These are phyloP conservation scores for Rhodamnia rubescens DNA, from an alignment of 345 rosid species.

Conservation along the genomic window DNA sequence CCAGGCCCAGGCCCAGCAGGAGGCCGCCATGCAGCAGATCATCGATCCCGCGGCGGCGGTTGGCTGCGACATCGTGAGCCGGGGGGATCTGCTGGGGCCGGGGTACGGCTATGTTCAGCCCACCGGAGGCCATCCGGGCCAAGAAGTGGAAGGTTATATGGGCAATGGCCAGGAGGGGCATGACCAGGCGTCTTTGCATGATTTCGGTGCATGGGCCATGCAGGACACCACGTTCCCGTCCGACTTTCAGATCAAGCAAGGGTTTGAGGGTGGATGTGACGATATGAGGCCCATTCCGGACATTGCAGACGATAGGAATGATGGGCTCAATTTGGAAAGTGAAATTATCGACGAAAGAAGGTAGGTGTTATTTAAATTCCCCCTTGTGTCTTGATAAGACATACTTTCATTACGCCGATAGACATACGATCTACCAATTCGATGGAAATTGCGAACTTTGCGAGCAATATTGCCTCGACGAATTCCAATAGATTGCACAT, in stretches of 20 bases:
- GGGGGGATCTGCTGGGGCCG: neutral
- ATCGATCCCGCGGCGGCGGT: slow-evolving; percentile 4
- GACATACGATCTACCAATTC: neutral
- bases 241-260: slow-evolving; percentile 8
- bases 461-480: neutral
- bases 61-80: slow-evolving; percentile 6
- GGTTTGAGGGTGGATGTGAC: slow-evolving; percentile 19
- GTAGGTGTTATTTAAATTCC: neutral
- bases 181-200: slow-evolving; percentile 4
- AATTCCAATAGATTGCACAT: neutral
- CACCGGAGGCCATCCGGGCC: neutral
- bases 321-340: slow-evolving; percentile 15
- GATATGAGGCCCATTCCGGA: slow-evolving; percentile 30
- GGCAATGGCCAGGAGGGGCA: neutral
- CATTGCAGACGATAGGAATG: slow-evolving; percentile 23
- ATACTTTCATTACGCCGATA: neutral
- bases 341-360: slow-evolving; percentile 1
- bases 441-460: neutral
- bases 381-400: neutral
- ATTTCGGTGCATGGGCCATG: slow-evolving; percentile 10
- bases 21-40: neutral
- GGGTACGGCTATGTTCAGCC: neutral
- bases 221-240: slow-evolving; percentile 1
- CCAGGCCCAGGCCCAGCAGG: slow-evolving; percentile 11
- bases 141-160: neutral